Evolutionary conservation across 305 asterid genomes (phyloP), one percentile per base, ranked within the genome.

Genomic region (Salvia sclarea): DNA sequence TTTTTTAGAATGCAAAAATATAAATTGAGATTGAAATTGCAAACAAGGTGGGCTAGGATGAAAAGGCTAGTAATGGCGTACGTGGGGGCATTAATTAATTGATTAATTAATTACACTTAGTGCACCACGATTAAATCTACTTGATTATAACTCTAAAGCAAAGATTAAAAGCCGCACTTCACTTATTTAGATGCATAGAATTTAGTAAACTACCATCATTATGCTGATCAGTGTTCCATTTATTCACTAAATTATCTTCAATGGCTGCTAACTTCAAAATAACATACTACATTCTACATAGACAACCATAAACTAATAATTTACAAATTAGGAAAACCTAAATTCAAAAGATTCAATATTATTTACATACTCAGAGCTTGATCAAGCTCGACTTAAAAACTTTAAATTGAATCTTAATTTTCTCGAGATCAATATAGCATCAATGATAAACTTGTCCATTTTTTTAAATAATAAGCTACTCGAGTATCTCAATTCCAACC

Each of bases 121-220:
- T 76, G 81, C 81, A 69, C 72, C 63, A 59, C 63, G 48, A 37
- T 57, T 73, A 73, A 67, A 35, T 64, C 35, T 45, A 74, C 65
- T 65, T 65, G 66, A 80, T 68, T 75, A 71, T 43, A 17, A 68
- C 45, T 43, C 6, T 31, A 75, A 70, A 61, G 72, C 72, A 65
- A 64, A 47, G 72, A 69, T 72, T 56, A 50, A 71, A 76, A 68
- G 78, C 49, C 67, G 8, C 41, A 17, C 59, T 57, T 73, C 74
- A 72, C 79, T 75, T 10, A 44, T 20, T 44, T 74, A 38, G 55
- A 68, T 53, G 72, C 76, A 69, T 70, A 47, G 6, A 66, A 35
- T 45, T 80, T 66, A 14, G 48, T 48, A 52, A 70, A 61, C 63
- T 57, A 18, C 22, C 64, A 77, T 69, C 73, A 77, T 77, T 69